Percentiles rank a stretch among this genome's conserved stretches.
Conservation (phyloP, 1,284 basidiomycete genomes). For the Apiotrichum akiyoshidainum region DNA sequence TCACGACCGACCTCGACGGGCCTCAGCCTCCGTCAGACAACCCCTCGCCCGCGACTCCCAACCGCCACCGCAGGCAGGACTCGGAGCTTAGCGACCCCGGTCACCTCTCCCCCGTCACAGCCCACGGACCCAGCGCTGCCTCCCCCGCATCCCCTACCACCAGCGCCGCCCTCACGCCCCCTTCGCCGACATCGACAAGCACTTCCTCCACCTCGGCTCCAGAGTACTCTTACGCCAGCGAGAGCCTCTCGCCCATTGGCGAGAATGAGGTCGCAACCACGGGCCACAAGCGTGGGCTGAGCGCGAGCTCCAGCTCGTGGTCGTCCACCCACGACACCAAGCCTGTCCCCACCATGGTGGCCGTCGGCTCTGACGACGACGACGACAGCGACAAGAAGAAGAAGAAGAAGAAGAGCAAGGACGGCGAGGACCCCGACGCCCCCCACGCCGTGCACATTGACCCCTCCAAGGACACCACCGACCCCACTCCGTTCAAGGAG, state of each 20-base stretch:
- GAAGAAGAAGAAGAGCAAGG: constrained; percentile 20
- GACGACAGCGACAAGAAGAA: not conserved
- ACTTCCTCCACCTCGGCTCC: constrained; percentile 49
- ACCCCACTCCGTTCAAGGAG: constrained; percentile 68
- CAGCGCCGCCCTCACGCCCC: constrained; percentile 32
- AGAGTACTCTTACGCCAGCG: constrained; percentile 45
- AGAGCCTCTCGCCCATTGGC: constrained; percentile 60
- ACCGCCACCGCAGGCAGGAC: constrained; percentile 13
- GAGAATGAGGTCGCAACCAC: constrained; percentile 18
- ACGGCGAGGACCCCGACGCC: constrained; percentile 25
- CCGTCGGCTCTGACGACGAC: constrained; percentile 1
- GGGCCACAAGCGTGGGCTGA: constrained; percentile 22
- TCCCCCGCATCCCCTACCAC: constrained; percentile 25
- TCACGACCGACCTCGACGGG: constrained; percentile 40
- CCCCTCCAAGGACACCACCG: constrained; percentile 58
- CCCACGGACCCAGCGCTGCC: constrained; percentile 12
- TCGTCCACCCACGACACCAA: constrained; percentile 20
- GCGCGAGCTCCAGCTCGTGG: constrained; percentile 34
- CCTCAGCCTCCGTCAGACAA: constrained; percentile 5
- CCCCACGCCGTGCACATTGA: constrained; percentile 45
- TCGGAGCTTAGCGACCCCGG: constrained; percentile 21
- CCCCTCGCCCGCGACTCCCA: constrained; percentile 13
- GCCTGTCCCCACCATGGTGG: constrained; percentile 7
- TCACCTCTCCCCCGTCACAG: constrained; percentile 30
- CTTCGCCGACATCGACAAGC: constrained; percentile 42